Evolutionary conservation across 805 yeast genomes (phyloP), one percentile per base, ranked within the genome.

Genomic region (Candida insectorum): DNA sequence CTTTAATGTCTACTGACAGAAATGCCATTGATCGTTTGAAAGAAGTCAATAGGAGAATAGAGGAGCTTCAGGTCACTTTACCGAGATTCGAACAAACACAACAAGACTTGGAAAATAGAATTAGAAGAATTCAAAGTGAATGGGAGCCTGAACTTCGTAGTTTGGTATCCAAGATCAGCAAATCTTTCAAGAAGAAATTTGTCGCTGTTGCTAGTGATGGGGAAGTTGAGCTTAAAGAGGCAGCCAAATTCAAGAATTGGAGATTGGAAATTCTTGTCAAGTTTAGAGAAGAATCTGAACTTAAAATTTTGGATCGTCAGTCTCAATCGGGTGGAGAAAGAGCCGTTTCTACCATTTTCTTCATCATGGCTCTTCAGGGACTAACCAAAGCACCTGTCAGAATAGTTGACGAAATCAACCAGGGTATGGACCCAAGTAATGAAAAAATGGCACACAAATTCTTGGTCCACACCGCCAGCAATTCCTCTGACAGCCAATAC

Each of bases 321-420:
- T 77, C 91, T 3, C 98, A 93, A 55, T 86, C 96, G 1, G 99
- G 99, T 36, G 99, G 99, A 31, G 99, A 93, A 58, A 76, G 96
- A 50, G 95, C 97, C 1, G 96, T 93, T 0, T 81, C 97, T 0
- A 93, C 97, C 0, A 91, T 91, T 2, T 75, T 89, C 33, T 93
- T 84, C 54, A 74, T 93, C 52, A 85, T 93, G 69, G 81, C 97
- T 1, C 65, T 93, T 42, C 99, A 93, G 61, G 91, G 88, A 8
- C 69, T 84, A 37, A 81, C 97, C 0, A 73, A 74, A 18, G 86
- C 96, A 0, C 97, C 98, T 7, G 87, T 93, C 51, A 69, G 97
- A 52, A 89, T 91, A 3, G 96, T 93, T 6, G 99, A 93, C 60
- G 99, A 93, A 65, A 94, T 93, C 42, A 93, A 93, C 55, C 99